Evolutionary conservation across 2,329 filamentous ascomycete genomes (phyloP).

Genomic region (Cercospora janseana): DNA sequence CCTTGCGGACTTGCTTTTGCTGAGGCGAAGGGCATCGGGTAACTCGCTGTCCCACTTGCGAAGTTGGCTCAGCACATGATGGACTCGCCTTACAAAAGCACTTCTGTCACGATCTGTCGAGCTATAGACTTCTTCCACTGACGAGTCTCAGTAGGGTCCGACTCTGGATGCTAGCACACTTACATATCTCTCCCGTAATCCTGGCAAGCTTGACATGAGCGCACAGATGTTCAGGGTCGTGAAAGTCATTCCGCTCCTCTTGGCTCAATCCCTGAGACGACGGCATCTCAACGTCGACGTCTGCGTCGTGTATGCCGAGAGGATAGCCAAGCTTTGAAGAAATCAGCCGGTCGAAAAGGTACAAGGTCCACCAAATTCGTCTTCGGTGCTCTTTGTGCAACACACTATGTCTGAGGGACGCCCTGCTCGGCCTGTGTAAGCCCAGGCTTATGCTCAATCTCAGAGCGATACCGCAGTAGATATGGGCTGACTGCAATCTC

Average conservation of each 20-base stretch:
- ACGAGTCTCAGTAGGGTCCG: conserved; percentile 10
- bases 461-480: conserved; percentile 48
- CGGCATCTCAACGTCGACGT: conserved; percentile 47
- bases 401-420: conserved; percentile 39
- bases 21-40: conserved; percentile 37
- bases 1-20: conserved; percentile 32
- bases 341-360: conserved; percentile 38
- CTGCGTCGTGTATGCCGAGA: conserved; percentile 37
- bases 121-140: conserved; percentile 30
- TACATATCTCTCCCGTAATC: conserved; percentile 34
- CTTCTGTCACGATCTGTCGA: conserved; percentile 26
- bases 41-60: conserved; percentile 42
- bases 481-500: conserved; percentile 47
- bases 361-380: conserved; percentile 40
- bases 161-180: conserved; percentile 25
- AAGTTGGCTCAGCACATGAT: conserved; percentile 40
- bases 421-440: conserved; percentile 40
- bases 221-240: conserved; percentile 41
- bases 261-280: conserved; percentile 38
- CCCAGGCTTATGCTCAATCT: conserved; percentile 48
- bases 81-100: conserved; percentile 40
- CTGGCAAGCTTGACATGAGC: conserved; percentile 45
- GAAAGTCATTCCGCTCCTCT: conserved; percentile 34
- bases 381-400: conserved; percentile 35
- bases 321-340: conserved; percentile 39